phyloP scores from a whole-genome alignment of 257 asterid species.

The Plantago elongata region DNA sequence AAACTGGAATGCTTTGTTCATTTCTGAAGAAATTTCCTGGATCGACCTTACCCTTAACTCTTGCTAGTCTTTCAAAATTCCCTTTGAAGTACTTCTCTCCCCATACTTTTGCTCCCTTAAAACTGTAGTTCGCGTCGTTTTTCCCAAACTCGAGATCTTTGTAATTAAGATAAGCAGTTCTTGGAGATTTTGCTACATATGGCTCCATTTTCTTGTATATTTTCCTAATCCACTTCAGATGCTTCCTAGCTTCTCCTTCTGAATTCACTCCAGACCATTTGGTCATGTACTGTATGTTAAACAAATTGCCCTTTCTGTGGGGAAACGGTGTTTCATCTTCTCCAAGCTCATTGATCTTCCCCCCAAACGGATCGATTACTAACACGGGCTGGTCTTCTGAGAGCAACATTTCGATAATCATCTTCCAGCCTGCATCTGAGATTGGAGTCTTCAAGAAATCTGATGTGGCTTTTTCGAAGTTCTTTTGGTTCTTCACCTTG shows the following conservation, averaged over 20 bases:
- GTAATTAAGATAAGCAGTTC: slow-evolving; percentile 29
- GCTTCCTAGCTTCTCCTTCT: slow-evolving; percentile 14
- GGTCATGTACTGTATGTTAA: slow-evolving; percentile 22
- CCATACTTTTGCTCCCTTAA: slow-evolving; percentile 18
- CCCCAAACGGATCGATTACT: slow-evolving; percentile 32
- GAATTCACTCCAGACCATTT: slow-evolving; percentile 20
- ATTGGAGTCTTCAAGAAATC: slow-evolving; percentile 25
- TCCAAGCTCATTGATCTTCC: slow-evolving; percentile 23
- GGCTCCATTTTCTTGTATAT: slow-evolving; percentile 25
- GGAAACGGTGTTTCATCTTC: slow-evolving; percentile 30
- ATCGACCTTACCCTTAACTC: slow-evolving; percentile 30
- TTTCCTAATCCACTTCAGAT: slow-evolving; percentile 25
- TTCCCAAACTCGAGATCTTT: slow-evolving; percentile 28
- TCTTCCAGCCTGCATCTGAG: slow-evolving; percentile 25
- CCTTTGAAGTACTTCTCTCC: slow-evolving; percentile 31
- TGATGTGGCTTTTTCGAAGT: slow-evolving; percentile 25
- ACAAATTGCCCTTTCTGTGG: slow-evolving; percentile 32
- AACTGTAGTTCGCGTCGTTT: slow-evolving; percentile 24
- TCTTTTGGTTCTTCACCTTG: background rate
- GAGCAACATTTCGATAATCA: slow-evolving; percentile 18
- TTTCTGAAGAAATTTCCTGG: slow-evolving; percentile 27
- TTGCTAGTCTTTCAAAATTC: slow-evolving; percentile 28
- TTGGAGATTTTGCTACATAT: slow-evolving; percentile 24
- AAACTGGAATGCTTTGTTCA: slow-evolving; percentile 26
- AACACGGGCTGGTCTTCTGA: slow-evolving; percentile 19